These are phyloP conservation scores for Ilyonectria sp. DNA, from an alignment of 2,329 filamentous ascomycete genomes.

Conservation along the genomic window DNA sequence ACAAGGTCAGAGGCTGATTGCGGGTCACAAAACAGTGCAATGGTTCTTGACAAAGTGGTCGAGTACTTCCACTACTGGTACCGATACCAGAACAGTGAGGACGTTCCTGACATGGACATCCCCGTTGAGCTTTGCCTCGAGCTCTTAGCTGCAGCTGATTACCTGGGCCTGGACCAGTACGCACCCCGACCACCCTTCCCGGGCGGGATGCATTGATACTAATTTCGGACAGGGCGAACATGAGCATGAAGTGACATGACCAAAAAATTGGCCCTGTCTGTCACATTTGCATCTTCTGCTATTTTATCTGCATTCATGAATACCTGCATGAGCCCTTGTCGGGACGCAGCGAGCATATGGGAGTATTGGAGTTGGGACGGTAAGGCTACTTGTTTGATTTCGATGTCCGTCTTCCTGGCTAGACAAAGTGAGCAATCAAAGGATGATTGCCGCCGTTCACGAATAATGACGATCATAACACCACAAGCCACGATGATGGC, in stretches of 20 bases:
- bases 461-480: conserved; percentile 33
- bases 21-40: conserved; percentile 65
- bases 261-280: conserved; percentile 6
- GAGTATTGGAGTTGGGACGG: conserved; percentile 41
- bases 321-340: conserved; percentile 1
- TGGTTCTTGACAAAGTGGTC: conserved; percentile 84
- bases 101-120: conserved; percentile 86
- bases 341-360: conserved; percentile 11
- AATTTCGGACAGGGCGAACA: conserved; percentile 54
- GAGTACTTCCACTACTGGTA: conserved; percentile 90
- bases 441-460: conserved; percentile 27
- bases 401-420: neutral
- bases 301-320: conserved; percentile 3
- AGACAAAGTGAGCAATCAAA: conserved; percentile 16
- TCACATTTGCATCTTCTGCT: neutral
- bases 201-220: conserved; percentile 45
- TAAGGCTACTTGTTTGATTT: conserved; percentile 30
- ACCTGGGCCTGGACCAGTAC: conserved; percentile 76
- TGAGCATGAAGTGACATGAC: conserved; percentile 54
- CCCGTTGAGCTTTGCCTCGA: conserved; percentile 85
- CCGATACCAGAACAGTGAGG: conserved; percentile 77
- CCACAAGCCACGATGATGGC: neutral
- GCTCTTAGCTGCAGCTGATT: conserved; percentile 84
- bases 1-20: conserved; percentile 44
- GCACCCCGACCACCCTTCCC: conserved; percentile 52